Evolutionary conservation across 164 flowering plant species (phyloP).

Genomic region (Liquidambar formosana): DNA sequence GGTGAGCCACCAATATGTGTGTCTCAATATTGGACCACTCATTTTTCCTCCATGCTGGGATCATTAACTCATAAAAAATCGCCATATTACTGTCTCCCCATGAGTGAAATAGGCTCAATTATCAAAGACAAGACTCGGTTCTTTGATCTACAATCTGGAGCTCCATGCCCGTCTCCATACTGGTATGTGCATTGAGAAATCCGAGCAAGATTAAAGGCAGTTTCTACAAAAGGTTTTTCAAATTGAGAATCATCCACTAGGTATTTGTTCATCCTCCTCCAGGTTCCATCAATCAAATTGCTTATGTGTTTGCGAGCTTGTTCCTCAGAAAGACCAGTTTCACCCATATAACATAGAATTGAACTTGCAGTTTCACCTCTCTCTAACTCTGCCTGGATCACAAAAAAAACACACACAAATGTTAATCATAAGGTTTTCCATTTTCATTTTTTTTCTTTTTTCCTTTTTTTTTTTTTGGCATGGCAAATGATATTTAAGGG

Average conservation of each 20-base stretch:
- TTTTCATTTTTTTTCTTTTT: too few species aligned
- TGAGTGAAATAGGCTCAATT: conserved; percentile 21
- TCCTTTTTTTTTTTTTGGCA: too few species aligned
- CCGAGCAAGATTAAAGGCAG: conserved; percentile 34
- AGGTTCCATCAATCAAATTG: conserved; percentile 16
- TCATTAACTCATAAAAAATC: too few species aligned
- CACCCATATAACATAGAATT: conserved; percentile 38
- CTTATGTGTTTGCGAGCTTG: conserved; percentile 26
- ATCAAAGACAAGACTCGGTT: conserved; percentile 15
- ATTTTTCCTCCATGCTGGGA: too few species aligned
- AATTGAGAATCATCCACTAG: conserved; percentile 12
- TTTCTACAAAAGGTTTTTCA: conserved; percentile 17
- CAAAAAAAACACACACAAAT: not conserved
- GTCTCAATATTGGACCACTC: too few species aligned
- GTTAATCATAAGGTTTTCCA: too few species aligned
- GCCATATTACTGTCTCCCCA: too few species aligned
- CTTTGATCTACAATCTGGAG: conserved; percentile 30
- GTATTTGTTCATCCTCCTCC: conserved; percentile 37
- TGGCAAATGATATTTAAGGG: not conserved
- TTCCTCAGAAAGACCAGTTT: conserved; percentile 23
- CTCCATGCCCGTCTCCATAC: conserved; percentile 47
- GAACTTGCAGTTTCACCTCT: too few species aligned
- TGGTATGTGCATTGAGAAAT: conserved; percentile 40
- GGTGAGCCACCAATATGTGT: too few species aligned
- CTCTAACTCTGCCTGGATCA: conserved; percentile 30